Evolutionary conservation across 208 protist genomes (phyloP), one percentile per base, ranked within the genome.

Genomic region (Acanthamoeba sp.): DNA sequence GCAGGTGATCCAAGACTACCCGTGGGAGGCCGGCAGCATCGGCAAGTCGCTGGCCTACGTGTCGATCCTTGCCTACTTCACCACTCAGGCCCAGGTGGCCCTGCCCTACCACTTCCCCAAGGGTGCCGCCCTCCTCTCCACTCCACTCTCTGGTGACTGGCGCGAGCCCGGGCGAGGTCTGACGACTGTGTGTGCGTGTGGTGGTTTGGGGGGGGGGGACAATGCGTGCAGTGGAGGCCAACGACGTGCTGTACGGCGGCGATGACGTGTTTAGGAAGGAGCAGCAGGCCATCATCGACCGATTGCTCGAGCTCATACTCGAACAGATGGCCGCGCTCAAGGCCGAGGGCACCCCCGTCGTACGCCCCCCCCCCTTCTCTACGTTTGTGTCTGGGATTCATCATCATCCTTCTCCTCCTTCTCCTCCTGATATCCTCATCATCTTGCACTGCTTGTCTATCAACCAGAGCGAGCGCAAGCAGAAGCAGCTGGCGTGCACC

Each of bases 171-270:
- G 12, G 57, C 2, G 7, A 6, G 4, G 57, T 64, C 24, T 64
- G 22, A 24, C 24, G 20, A 3, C 12, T 57, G 50, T 57, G 42
- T 48, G 42, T 48, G 42, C 14, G 50, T 57, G 50, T 57, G 50
- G 50, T 57, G 50, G 7, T n/a, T n/a, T n/a, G n/a, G n/a, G n/a
- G n/a, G n/a, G n/a, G n/a, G 50, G 3, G 42, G 10, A 20, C 16
- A 14, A 64, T 64, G 24, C 9, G 5, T 42, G 3, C 89, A 96
- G 95, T 97, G 14, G 96, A 97, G 36, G 78, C 95, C 40, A 97
- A 97, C 40, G 96, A 97, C 87, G 69, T 82, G 34, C 57, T 97
- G 48, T 97, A 97, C 55, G 90, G 50, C 29, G 94, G 78, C 27
- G 95, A 95, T 64, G 45, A 55, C 45, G 91, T 91, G 16, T 97